Evolutionary conservation across 2,329 filamentous ascomycete genomes (phyloP).

Genomic region (Fusarium anguioides): DNA sequence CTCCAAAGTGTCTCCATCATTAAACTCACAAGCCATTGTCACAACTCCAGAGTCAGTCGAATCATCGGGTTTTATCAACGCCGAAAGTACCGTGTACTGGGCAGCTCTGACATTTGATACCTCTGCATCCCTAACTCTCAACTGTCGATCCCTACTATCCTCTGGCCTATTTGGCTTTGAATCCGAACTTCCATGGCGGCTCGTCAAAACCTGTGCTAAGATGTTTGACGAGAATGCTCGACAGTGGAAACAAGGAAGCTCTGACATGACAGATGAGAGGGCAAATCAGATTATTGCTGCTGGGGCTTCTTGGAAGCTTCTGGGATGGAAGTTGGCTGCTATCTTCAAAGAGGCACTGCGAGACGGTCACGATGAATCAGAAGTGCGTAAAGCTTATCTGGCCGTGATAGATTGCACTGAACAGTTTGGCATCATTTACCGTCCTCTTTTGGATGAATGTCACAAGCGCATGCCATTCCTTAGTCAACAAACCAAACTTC

Average conservation of each 20-base stretch:
- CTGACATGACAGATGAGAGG: conserved; percentile 48
- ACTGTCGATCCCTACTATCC: conserved; percentile 53
- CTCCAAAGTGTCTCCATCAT: conserved; percentile 51
- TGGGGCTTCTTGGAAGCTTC: conserved; percentile 46
- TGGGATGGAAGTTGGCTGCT: conserved; percentile 49
- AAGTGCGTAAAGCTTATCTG: conserved; percentile 43
- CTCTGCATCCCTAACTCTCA: conserved; percentile 55
- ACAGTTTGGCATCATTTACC: conserved; percentile 45
- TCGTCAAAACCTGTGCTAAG: conserved; percentile 45
- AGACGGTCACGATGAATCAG: conserved; percentile 48
- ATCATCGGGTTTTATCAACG: conserved; percentile 50
- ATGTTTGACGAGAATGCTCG: conserved; percentile 46
- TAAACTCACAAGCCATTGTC: conserved; percentile 32
- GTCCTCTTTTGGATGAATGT: conserved; percentile 46
- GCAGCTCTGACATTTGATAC: conserved; percentile 56
- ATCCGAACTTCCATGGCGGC: conserved; percentile 46
- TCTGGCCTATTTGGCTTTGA: conserved; percentile 52
- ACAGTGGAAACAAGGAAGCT: conserved; percentile 41
- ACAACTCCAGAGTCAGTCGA: conserved; percentile 45
- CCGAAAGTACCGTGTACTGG: conserved; percentile 56
- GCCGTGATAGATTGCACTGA: conserved; percentile 43
- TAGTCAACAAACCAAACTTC: conserved; percentile 46
- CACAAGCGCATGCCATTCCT: conserved; percentile 49
- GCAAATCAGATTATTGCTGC: conserved; percentile 48
- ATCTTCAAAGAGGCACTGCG: conserved; percentile 49